Evolutionary conservation across 169 alveolate genomes (phyloP).

Genomic region (Plasmodium cynomolgi): DNA sequence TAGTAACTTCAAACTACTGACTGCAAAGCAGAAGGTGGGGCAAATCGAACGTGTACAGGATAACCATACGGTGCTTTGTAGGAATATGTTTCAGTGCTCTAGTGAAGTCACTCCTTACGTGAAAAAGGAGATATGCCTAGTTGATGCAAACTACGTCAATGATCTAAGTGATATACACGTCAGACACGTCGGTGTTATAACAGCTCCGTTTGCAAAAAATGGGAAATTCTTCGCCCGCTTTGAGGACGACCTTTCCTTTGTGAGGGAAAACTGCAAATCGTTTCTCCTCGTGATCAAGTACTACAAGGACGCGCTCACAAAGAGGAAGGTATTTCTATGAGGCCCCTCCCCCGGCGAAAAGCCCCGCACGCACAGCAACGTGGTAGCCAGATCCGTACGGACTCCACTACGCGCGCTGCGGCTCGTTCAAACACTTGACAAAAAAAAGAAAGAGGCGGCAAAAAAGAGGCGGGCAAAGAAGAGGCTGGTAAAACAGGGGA

Average conservation of each 20-base stretch:
- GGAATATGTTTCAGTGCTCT: conserved; percentile 21
- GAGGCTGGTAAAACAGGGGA: too few relatives aligned
- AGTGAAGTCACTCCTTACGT: conserved; percentile 27
- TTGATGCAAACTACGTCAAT: background rate
- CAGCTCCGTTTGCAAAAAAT: conserved; percentile 57
- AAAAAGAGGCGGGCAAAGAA: too few relatives aligned
- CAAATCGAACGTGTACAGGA: conserved; percentile 33
- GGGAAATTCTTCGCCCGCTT: conserved; percentile 41
- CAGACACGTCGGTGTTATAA: conserved; percentile 12
- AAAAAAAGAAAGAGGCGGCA: too few relatives aligned
- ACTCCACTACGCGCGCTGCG: background rate
- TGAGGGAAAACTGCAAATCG: conserved; percentile 10
- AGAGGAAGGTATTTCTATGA: conserved; percentile 28
- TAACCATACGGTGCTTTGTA: conserved; percentile 19
- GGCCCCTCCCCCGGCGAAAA: too few relatives aligned
- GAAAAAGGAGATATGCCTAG: conserved; percentile 12
- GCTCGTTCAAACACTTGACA: background rate
- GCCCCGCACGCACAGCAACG: background rate
- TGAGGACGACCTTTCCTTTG: conserved; percentile 45
- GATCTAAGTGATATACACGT: conserved; percentile 3
- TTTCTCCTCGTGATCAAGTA: conserved; percentile 15
- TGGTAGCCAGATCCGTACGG: background rate
- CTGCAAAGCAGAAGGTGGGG: conserved; percentile 39
- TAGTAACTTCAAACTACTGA: conserved; percentile 24
- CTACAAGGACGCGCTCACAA: conserved; percentile 55